Base-by-base conservation (phyloP, 1,284 basidiomycete species). In the Leccinum pseudoinsigne region DNA sequence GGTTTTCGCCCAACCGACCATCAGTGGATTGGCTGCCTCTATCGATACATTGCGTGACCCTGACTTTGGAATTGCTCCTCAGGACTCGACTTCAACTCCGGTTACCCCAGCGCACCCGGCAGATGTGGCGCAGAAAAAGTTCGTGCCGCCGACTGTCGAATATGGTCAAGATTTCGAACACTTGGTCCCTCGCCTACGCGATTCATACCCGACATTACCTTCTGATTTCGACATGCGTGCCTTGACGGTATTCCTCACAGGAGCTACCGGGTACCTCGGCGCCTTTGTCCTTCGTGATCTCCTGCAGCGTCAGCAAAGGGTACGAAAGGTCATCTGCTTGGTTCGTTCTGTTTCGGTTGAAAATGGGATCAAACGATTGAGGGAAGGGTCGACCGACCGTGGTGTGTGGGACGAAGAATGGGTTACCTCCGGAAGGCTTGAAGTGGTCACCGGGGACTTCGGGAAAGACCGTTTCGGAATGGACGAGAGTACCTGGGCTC, bases 211-310 rank as follows among this genome's bases (percentile, higher is more conserved):
- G 2, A 74, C 81, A 14, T 78, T 85, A 10, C 80, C 86, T 0
- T 66, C 78, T 26, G 83, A 88, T 68, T 87, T 88, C 69, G 69
- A 77, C 9, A 75, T 77, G 34, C 84, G 82, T 64, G 76, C 81
- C 26, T 69, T 95, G 53, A 94, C 92, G 0, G 85, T 98, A 16
- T 96, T 99, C 81, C 85, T 99, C 53, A 99, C 97, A 10, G 97
- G 97, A 31, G 97, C 94, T 2, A 98, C 97, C 16, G 97, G 97
- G 5, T 99, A 97, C 83, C 83, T 99, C 11, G 97, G 97, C 21
- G 95, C 94, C 4, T 98, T 98, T 76, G 86, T 98, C 64, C 81
- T 99, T 53, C 83, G 84, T 54, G 93, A 98, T 74, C 80, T 99
- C 51, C 82, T 99, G 1, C 78, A 81, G 12, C 82, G 87, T 36